A percentile compares a stretch with the other conserved stretches of the same genome.
phyloP scores from a whole-genome alignment of 495 filamentous ascomycete species.

The Aspergillus ostianus region DNA sequence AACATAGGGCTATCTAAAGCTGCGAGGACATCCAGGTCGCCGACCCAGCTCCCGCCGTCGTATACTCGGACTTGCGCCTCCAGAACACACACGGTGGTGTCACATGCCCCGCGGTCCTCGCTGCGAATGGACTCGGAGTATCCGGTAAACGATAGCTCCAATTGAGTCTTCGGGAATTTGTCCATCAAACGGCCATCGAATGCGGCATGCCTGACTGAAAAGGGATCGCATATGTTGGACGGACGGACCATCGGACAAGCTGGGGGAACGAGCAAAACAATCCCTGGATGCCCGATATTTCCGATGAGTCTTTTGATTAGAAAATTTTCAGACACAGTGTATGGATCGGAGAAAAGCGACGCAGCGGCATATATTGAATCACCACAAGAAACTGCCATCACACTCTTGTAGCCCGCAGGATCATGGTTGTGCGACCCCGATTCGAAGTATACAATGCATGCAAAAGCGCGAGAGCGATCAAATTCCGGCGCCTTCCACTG shows the following conservation, averaged over 20 bases:
- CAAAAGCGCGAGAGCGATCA: not conserved
- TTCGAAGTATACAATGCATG: constrained; percentile 7
- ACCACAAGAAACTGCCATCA: not conserved
- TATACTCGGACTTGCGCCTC: constrained; percentile 1
- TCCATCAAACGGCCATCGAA: not conserved
- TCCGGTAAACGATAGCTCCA: not conserved
- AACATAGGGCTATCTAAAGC: not conserved
- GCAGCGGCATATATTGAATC: constrained; percentile 5
- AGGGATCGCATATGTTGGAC: constrained; percentile 1
- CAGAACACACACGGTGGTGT: not conserved
- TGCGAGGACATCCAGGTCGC: not conserved
- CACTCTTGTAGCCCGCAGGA: not conserved
- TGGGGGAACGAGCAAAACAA: not conserved
- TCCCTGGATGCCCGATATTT: constrained; percentile 6
- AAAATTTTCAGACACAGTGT: not conserved
- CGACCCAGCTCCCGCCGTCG: constrained; percentile 1
- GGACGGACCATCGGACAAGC: constrained; percentile 1
- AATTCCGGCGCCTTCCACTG: not conserved
- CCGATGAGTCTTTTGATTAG: constrained; percentile 1
- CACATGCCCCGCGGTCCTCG: not conserved
- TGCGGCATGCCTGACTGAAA: not conserved
- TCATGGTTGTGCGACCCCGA: constrained; percentile 1
- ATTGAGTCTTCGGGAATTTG: not conserved
- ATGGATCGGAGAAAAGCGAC: constrained; percentile 7
- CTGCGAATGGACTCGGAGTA: constrained; percentile 2